Conservation (phyloP, 306 rosid genomes). For the cucumber (Cucumis sativus) region DNA sequence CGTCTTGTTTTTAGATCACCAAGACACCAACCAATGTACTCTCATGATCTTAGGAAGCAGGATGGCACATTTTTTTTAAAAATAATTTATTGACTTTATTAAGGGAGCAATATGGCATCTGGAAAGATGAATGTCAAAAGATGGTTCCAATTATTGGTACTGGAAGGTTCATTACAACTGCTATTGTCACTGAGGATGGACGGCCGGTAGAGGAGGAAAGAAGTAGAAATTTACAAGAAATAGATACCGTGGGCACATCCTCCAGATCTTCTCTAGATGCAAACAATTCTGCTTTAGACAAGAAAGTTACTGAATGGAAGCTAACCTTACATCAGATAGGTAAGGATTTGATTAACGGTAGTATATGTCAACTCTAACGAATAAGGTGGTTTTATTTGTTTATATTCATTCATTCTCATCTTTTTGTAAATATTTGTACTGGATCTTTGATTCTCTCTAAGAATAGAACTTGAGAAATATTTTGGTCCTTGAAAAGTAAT, state of each 20-base stretch:
- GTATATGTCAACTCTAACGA: background rate
- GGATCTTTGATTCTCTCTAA: background rate
- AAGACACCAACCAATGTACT: background rate
- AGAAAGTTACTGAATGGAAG: conserved; percentile 67
- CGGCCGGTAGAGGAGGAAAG: conserved; percentile 28
- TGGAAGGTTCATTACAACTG: conserved; percentile 56
- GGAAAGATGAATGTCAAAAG: conserved; percentile 82
- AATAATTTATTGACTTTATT: background rate
- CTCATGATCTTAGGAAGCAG: background rate
- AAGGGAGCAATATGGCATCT: conserved; percentile 64
- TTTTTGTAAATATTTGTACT: background rate
- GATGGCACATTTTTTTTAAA: background rate
- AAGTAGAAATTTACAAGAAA: conserved; percentile 6
- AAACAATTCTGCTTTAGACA: conserved; percentile 29
- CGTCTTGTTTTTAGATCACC: background rate
- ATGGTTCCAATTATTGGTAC: conserved; percentile 63
- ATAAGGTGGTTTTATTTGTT: background rate
- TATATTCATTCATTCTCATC: background rate
- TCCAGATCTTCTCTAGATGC: background rate
- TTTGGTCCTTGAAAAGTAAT: background rate
- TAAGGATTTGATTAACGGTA: conserved; percentile 18
- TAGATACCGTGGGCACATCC: background rate
- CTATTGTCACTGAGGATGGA: conserved; percentile 45
- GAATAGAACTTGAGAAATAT: background rate
- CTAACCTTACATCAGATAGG: conserved; percentile 78